Evolutionary conservation across 1,139 yeast species (phyloP).

Genomic region (Zhuliangozyma blackwelliae): DNA sequence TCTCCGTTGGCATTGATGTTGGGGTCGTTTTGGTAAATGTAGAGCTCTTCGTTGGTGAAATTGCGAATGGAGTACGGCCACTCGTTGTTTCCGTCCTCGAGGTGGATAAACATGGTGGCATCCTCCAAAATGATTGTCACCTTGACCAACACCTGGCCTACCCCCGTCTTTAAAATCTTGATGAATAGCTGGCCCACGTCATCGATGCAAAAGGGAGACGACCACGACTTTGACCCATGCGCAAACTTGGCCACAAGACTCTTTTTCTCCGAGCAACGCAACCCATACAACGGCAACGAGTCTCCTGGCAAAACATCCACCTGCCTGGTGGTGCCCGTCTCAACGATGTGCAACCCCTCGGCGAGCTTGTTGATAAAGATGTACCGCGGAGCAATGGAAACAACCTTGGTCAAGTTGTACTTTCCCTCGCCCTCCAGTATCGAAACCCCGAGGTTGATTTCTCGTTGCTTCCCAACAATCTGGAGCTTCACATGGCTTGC

Average conservation of each 20-base stretch:
- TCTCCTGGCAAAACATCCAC: constrained; percentile 44
- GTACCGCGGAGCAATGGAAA: constrained; percentile 80
- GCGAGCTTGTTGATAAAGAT: constrained; percentile 61
- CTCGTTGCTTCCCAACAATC: constrained; percentile 54
- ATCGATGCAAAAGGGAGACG: constrained; percentile 80
- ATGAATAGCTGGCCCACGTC: constrained; percentile 80
- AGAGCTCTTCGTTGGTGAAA: constrained; percentile 79
- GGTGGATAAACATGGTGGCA: constrained; percentile 74
- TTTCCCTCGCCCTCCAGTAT: constrained; percentile 86
- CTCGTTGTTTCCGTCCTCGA: constrained; percentile 65
- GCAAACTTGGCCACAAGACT: constrained; percentile 57
- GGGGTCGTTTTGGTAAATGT: constrained; percentile 84
- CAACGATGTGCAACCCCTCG: constrained; percentile 58
- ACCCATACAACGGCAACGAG: constrained; percentile 60
- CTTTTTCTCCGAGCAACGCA: constrained; percentile 47
- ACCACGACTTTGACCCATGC: constrained; percentile 65
- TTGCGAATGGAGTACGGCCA: constrained; percentile 96
- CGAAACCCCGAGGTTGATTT: constrained; percentile 70
- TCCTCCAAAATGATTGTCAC: constrained; percentile 73
- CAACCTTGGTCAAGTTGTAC: constrained; percentile 71
- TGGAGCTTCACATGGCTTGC: constrained; percentile 62
- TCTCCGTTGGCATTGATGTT: constrained; percentile 71
- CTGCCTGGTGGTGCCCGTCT: constrained; percentile 57
- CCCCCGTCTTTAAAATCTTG: constrained; percentile 58
- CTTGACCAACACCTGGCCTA: constrained; percentile 67